phyloP scores from a whole-genome alignment of 495 filamentous ascomycete genomes.

The Talaromyces thailandensis region DNA sequence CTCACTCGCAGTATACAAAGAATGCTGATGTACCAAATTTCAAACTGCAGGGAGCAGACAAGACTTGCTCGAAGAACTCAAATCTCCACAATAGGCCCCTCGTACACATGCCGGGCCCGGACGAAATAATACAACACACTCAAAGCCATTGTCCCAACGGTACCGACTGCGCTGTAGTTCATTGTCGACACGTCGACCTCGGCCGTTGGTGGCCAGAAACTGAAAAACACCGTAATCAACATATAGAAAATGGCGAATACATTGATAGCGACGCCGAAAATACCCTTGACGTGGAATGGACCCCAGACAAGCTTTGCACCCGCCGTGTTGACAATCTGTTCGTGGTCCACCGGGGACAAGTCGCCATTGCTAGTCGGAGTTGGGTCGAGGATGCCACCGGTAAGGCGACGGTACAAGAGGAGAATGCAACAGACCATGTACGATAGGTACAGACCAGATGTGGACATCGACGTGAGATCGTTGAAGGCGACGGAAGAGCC shows the following conservation, averaged over 20 bases:
- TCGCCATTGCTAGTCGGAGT: neutral
- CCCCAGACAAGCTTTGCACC: slow-evolving; percentile 31
- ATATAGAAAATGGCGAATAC: slow-evolving; percentile 31
- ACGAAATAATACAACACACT: slow-evolving; percentile 37
- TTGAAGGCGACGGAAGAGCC: slow-evolving; percentile 30
- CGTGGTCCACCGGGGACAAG: slow-evolving; percentile 1
- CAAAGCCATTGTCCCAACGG: slow-evolving; percentile 29
- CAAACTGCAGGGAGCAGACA: neutral
- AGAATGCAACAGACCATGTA: slow-evolving; percentile 28
- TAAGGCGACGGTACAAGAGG: slow-evolving; percentile 5
- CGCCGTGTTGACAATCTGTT: slow-evolving; percentile 17
- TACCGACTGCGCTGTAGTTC: slow-evolving; percentile 41
- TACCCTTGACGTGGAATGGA: slow-evolving; percentile 22
- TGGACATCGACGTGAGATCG: slow-evolving; percentile 25
- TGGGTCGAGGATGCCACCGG: neutral
- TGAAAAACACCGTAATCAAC: slow-evolving; percentile 39
- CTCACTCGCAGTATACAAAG: neutral
- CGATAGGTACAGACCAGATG: slow-evolving; percentile 27
- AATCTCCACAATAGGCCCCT: slow-evolving; percentile 36
- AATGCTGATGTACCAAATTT: neutral
- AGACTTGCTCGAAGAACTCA: neutral
- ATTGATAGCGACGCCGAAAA: slow-evolving; percentile 21
- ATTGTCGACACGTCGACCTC: slow-evolving; percentile 24
- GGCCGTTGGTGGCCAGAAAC: slow-evolving; percentile 36
- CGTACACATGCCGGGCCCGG: slow-evolving; percentile 30